Evolutionary conservation across 78 protist genomes (phyloP), one percentile per base, ranked within the genome.

Genomic region (Tieghemostelium lacteum): DNA sequence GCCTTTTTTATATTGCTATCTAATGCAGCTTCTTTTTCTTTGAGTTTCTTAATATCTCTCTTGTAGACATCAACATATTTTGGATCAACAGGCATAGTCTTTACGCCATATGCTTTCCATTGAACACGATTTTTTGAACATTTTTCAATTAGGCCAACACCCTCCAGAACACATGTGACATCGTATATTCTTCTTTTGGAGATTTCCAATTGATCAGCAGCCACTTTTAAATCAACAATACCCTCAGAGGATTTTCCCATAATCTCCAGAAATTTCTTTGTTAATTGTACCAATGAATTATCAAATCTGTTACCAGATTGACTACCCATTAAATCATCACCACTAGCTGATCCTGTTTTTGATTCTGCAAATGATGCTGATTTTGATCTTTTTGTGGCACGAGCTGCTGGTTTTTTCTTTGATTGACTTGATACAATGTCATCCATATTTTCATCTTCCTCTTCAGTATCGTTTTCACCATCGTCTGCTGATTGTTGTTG

Each of bases 181-280:
- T 98, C 99, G 40, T 97, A 98, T 42, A 97, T 96, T 26, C 99
- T 89, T 6, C 99, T 92, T 73, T 98, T 98, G 69, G 96, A 96
- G 40, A 93, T 95, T 10, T 71, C 85, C 20, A 96, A 88, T 60
- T 45, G 10, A 3, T 49, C 70, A 24, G 96, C 87, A 17, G 96
- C 96, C 1, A 40, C 72, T 63, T 96, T 96, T 49, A 96, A 75
- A 60, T 96, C 98, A 6, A 96, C 54, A 17, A 92, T 63, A 12
- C 97, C 96, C 22, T 85, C 55, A n/a, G 71, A 80, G 50, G 85
- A 62, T 39, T 83, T 65, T 14, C 67, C 55, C 28, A 89, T 75
- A 10, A 89, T n/a, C 50, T 70, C 94, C 3, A 75, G 40, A 75
- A 89, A 89, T 34, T 86, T 86, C 28, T 71, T 86, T 0, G 92